phyloP scores from a whole-genome alignment of 768 basidiomycete genomes.

The Macrolepiota fuliginosa region DNA sequence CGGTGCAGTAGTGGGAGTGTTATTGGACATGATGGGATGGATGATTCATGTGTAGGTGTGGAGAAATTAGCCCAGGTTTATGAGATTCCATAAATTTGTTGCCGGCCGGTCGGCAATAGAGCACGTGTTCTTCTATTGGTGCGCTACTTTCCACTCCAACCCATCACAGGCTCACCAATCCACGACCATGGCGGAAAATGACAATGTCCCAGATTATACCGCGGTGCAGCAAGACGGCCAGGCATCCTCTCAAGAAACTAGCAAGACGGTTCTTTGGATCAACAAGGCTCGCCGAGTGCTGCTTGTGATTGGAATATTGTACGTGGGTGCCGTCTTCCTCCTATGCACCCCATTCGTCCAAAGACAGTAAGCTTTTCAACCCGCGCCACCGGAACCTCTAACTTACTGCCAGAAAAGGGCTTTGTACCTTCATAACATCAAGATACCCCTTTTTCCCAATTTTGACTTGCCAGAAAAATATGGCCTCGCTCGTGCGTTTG shows the following conservation, averaged over 20 bases:
- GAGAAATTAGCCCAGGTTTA: neutral
- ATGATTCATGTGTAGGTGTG: neutral
- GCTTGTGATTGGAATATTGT: slow-evolving; percentile 47
- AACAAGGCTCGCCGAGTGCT: slow-evolving; percentile 28
- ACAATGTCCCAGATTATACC: neutral
- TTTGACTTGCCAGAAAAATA: slow-evolving; percentile 73
- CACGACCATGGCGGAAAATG: slow-evolving; percentile 7
- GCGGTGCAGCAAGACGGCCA: neutral
- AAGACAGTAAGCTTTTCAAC: slow-evolving; percentile 50
- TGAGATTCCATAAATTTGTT: slow-evolving; percentile 1
- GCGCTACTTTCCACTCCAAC: neutral
- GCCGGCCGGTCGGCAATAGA: neutral
- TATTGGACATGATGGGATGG: neutral
- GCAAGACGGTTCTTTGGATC: slow-evolving; percentile 8
- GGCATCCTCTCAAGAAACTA: neutral
- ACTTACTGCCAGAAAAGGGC: slow-evolving; percentile 22
- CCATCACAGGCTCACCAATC: neutral
- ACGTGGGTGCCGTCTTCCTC: slow-evolving; percentile 48
- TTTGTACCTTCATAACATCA: slow-evolving; percentile 64
- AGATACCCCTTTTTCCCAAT: slow-evolving; percentile 58
- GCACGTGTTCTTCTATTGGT: neutral
- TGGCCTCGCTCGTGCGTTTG: slow-evolving; percentile 69
- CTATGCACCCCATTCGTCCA: slow-evolving; percentile 66
- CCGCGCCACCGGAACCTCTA: slow-evolving; percentile 1
- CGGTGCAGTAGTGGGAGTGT: neutral